phyloP scores from a whole-genome alignment of 164 flowering plant species.

The Annona cherimola region DNA sequence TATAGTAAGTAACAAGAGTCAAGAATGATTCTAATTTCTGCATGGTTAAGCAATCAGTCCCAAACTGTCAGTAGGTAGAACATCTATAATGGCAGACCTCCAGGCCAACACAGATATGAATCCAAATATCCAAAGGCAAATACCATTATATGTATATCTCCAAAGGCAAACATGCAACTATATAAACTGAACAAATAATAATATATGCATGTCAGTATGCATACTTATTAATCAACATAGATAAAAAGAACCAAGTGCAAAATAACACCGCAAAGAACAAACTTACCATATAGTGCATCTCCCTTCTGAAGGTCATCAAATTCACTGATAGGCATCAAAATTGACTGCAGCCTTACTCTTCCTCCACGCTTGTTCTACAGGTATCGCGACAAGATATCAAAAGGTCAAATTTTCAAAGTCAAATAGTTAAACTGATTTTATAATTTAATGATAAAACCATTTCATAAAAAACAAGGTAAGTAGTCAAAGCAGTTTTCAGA shows the following conservation, averaged over 20 bases:
- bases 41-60: too few species aligned
- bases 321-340: constrained; percentile 66
- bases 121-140: too few species aligned
- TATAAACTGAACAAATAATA: background rate
- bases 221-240: background rate
- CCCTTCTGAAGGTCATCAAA: constrained; percentile 85
- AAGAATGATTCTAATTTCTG: too few species aligned
- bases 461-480: background rate
- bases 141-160: too few species aligned
- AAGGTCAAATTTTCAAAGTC: background rate
- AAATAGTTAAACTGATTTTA: background rate
- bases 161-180: too few species aligned
- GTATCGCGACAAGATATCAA: background rate
- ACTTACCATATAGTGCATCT: constrained; percentile 74
- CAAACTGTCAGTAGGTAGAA: background rate
- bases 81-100: too few species aligned
- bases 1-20: too few species aligned
- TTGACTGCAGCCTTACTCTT: constrained; percentile 66
- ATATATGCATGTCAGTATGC: background rate
- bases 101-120: too few species aligned
- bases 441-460: background rate
- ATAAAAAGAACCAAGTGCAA: background rate
- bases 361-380: constrained; percentile 87
- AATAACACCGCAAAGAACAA: too few species aligned
- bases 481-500: background rate